Conservation (phyloP, 1,139 yeast species). For the Spathaspora sp. region DNA sequence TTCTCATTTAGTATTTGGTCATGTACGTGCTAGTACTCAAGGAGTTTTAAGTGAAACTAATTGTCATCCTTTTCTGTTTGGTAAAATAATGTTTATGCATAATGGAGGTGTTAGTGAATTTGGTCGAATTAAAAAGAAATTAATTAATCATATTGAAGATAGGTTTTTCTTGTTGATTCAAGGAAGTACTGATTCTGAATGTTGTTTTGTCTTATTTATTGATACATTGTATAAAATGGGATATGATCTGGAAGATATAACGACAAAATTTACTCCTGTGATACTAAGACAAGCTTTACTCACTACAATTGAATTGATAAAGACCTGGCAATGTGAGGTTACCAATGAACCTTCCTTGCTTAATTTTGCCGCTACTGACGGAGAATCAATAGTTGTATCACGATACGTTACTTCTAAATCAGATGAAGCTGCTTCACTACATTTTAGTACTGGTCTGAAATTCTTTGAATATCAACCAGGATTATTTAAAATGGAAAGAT, state of each 20-base stretch:
- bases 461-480: conserved; percentile 90
- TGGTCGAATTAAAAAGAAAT: conserved; percentile 64
- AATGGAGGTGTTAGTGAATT: conserved; percentile 89
- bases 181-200: conserved; percentile 95
- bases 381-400: conserved; percentile 82
- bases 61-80: conserved; percentile 92
- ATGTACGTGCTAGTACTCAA: conserved; percentile 93
- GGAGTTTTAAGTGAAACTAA: conserved; percentile 93
- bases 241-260: conserved; percentile 54
- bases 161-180: conserved; percentile 77
- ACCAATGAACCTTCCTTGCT: conserved; percentile 76
- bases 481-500: conserved; percentile 88
- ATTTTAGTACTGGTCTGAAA: conserved; percentile 89
- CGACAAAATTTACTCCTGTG: conserved; percentile 46
- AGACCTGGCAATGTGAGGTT: conserved; percentile 56
- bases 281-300: conserved; percentile 67
- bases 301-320: conserved; percentile 70
- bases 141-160: conserved; percentile 74
- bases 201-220: conserved; percentile 85
- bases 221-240: conserved; percentile 80
- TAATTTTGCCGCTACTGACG: conserved; percentile 95
- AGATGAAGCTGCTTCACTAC: conserved; percentile 95
- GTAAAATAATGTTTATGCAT: conserved; percentile 92
- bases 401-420: conserved; percentile 85
- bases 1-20: conserved; percentile 84